Evolutionary conservation across 2,329 filamentous ascomycete species (phyloP).

Genomic region (Colletotrichum sp.): DNA sequence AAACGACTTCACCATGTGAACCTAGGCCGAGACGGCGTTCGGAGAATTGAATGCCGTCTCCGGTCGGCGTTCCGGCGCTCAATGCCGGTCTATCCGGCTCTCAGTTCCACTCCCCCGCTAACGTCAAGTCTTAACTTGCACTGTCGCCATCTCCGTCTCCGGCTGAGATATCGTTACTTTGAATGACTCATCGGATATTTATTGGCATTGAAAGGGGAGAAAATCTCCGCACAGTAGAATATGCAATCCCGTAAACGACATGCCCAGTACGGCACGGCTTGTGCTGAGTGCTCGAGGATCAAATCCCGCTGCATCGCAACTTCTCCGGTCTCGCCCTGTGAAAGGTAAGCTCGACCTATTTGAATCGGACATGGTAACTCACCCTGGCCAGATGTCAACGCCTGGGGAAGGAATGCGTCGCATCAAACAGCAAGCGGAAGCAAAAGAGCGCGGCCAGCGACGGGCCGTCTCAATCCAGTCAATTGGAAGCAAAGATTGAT

Average conservation of each 20-base stretch:
- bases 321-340: neutral
- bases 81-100: neutral
- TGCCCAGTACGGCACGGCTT: neutral
- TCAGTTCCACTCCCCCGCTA: neutral
- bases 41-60: neutral
- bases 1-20: neutral
- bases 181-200: fast-evolving
- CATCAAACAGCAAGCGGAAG: neutral
- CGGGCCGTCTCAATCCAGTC: neutral
- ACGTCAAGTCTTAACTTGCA: neutral
- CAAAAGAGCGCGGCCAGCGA: fast-evolving
- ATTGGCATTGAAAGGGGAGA: neutral
- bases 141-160: neutral
- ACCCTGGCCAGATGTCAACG: neutral
- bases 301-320: neutral
- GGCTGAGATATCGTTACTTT: neutral
- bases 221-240: fast-evolving
- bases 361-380: fast-evolving
- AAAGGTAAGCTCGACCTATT: neutral
- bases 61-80: neutral
- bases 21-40: neutral
- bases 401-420: neutral
- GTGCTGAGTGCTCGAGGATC: neutral
- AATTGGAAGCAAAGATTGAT: neutral
- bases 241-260: neutral